Conservation (phyloP, 129 eudicot genomes). For the Arctium lappa region DNA sequence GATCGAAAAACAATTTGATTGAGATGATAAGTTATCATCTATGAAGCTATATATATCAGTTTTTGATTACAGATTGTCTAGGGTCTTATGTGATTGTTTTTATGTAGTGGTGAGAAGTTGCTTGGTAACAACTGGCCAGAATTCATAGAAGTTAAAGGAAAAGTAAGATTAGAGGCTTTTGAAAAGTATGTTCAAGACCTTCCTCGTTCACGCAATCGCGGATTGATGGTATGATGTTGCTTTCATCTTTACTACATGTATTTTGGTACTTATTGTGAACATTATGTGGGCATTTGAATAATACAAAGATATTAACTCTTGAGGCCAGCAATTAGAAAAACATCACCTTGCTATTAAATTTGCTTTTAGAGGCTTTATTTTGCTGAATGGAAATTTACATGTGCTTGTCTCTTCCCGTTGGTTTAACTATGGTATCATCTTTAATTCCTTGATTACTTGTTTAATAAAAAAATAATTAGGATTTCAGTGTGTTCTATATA, state of each 20-base stretch:
- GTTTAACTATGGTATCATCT: background rate
- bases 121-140: conserved; percentile 61
- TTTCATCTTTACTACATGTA: conserved; percentile 7
- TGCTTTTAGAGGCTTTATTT: background rate
- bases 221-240: conserved; percentile 64
- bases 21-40: background rate
- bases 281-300: background rate
- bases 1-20: background rate
- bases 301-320: conserved; percentile 1
- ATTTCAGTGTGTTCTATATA: background rate
- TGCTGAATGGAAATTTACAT: background rate
- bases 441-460: background rate
- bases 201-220: conserved; percentile 80
- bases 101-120: conserved; percentile 79
- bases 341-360: background rate
- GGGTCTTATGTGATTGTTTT: conserved; percentile 33
- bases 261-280: background rate
- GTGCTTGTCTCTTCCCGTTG: background rate
- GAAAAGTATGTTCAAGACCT: conserved; percentile 80
- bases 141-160: conserved; percentile 70
- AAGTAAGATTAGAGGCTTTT: conserved; percentile 74
- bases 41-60: background rate
- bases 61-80: conserved; percentile 5
- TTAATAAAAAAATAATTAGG: background rate
- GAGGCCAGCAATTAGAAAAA: conserved; percentile 12